phyloP scores from a whole-genome alignment of 2,329 filamentous ascomycete species.

The Penicillium sp. region DNA sequence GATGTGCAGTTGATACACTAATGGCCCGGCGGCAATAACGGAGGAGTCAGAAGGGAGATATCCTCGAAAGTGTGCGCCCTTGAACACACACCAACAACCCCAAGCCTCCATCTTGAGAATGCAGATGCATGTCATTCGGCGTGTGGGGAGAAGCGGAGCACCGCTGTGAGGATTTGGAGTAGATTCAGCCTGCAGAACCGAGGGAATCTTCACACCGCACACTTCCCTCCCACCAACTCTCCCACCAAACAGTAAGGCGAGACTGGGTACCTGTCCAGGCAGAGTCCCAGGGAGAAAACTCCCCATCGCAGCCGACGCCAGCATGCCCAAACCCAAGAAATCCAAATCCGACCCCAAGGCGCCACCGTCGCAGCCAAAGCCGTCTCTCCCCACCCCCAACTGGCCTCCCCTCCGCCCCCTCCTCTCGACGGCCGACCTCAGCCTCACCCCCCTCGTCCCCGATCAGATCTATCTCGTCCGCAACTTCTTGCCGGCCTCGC shows the following conservation, averaged over 20 bases:
- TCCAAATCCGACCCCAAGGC: constrained; percentile 12
- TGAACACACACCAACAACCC: too few species aligned
- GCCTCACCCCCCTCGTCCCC: constrained; percentile 55
- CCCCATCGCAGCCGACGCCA: too few species aligned
- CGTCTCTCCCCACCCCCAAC: constrained; percentile 46
- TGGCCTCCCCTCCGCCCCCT: constrained; percentile 73
- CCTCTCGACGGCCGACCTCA: constrained; percentile 63
- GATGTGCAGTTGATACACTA: constrained; percentile 5
- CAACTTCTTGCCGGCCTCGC: constrained; percentile 69
- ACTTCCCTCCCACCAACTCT: neutral
- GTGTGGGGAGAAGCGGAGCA: constrained; percentile 21
- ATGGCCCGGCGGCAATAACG: too few species aligned
- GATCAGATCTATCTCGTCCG: constrained; percentile 70
- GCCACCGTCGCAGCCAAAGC: constrained; percentile 9
- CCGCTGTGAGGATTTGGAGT: constrained; percentile 4
- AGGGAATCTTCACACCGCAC: too few species aligned
- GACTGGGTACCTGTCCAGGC: neutral
- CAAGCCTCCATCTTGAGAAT: too few species aligned
- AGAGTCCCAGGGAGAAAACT: neutral
- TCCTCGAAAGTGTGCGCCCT: too few species aligned
- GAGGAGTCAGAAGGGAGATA: too few species aligned
- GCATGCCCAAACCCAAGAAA: constrained; percentile 19
- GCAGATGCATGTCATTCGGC: neutral
- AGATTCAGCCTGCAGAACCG: too few species aligned
- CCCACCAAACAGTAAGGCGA: neutral